Base-by-base conservation (phyloP, 805 yeast species). In the Saturnispora sanitii region DNA sequence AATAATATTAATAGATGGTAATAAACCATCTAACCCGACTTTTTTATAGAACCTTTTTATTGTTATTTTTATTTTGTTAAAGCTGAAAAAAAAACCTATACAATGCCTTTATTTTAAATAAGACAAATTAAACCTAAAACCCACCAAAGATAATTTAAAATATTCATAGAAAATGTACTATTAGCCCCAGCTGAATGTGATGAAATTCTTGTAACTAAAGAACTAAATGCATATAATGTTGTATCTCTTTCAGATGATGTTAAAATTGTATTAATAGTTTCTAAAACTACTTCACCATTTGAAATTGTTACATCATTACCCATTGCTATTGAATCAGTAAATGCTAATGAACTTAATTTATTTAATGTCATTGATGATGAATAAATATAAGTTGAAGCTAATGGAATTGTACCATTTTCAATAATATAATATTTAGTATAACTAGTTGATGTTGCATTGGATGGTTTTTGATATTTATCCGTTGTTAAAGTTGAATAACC, bases 321-420 rank as follows among this genome's bases (percentile, higher is more conserved):
- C 16, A 46, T 40, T 1, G 34, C 39, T 3, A 46, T 17, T 2
- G 51, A 37, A 20, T 44, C 48, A 1, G 56, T 40, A 9, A 45
- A 40, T 15, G 45, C 40, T 7, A 49, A 23, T 6, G 48, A n/a
- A 7, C 35, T 27, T 4, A 54, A 48, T 9, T 56, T 45, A 1
- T 63, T 55, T 43, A 62, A 39, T 1, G 64, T 60, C 26, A 61
- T 27, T 12, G 7, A 35, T 2, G 20, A 52, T 52, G 33, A 41
- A 30, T 9, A 55, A 37, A 43, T 56, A 40, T 54, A 55, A 6
- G 47, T 35, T 12, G 27, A 19, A 1, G 64, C 65, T 30, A 47
- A 52, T 22, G 67, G 67, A 17, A 62, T 62, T 13, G 34, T 37
- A n/a, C 57, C 58, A 2, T 61, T 52, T 5, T 34, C 26, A 8